Evolutionary conservation across 1,284 basidiomycete genomes (phyloP), one percentile per base, ranked within the genome.

Genomic region (Leccinum subspadiceum): DNA sequence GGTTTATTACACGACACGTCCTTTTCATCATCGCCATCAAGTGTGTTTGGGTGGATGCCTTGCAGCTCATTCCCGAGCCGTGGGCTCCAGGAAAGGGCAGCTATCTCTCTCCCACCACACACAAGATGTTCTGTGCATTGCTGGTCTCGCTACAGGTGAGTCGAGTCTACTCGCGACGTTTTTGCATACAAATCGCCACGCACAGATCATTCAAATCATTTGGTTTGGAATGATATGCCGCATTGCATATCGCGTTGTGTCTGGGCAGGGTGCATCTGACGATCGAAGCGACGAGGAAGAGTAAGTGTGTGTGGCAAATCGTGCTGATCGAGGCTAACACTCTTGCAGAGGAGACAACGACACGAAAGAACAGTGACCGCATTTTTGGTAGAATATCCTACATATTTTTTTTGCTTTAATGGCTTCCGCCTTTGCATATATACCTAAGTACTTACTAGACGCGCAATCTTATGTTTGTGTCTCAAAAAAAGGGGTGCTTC

Each of bases 151-250:
- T 94, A 33, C 86, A 93, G 81, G 87, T 90, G 53, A 66, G 65
- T 59, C 24, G 58, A 5, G 53, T 24, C 41, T 56, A 58, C 64
- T 61, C 54, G 31, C 54, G 62, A 35, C 1, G 53, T 52, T 59
- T 54, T 56, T 44, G 59, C 31, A 48, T 50, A 46, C 64, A 66
- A 50, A 71, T 37, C 5, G 26, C 17, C 24, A 7, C 24, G 66
- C 57, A 24, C 56, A 94, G 84, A 69, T 87, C 33, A 73, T 98
- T 37, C 88, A 95, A 71, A 77, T 87, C 15, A 74, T 92, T 49
- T 98, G 95, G 96, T 94, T 94, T 75, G 80, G 80, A 67, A 89
- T 91, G 86, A 94, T 96, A 62, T 84, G 87, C 66, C 83, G 86
- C 29, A 84, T 98, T 13, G 92, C 93, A 9, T 93, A 85, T 71